phyloP scores from a whole-genome alignment of 1,139 yeast genomes.

The Kodamaea fungicola region DNA sequence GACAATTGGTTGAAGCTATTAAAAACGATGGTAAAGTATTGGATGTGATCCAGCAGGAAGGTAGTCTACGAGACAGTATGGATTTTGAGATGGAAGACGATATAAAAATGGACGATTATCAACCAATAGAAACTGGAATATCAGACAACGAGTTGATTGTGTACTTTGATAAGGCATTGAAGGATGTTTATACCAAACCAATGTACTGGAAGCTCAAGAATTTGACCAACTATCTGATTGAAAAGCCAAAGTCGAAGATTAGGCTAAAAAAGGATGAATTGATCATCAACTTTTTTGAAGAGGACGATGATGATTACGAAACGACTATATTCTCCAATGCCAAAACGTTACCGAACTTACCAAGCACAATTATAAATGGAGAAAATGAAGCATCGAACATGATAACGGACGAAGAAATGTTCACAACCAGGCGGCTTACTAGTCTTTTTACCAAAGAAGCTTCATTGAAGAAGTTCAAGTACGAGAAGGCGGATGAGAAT shows the following conservation, averaged over 20 bases:
- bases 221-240: not conserved
- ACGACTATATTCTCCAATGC: constrained; percentile 44
- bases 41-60: not conserved
- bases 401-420: constrained; percentile 68
- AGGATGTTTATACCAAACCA: constrained; percentile 1
- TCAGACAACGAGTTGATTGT: constrained; percentile 6
- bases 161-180: constrained; percentile 9
- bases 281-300: constrained; percentile 48
- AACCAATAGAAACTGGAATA: too few relatives aligned
- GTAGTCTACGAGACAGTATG: too few relatives aligned
- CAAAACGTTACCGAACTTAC: constrained; percentile 30
- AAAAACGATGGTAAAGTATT: constrained; percentile 51
- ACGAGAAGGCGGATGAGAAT: constrained; percentile 9
- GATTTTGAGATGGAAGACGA: too few relatives aligned
- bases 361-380: constrained; percentile 1
- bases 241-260: constrained; percentile 1
- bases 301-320: constrained; percentile 29
- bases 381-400: constrained; percentile 30
- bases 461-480: constrained; percentile 11
- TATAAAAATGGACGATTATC: too few relatives aligned
- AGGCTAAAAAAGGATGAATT: constrained; percentile 19
- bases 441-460: constrained; percentile 68
- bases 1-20: constrained; percentile 52
- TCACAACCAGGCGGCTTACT: constrained; percentile 64
- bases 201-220: constrained; percentile 5